A percentile compares a stretch with the other conserved stretches of the same genome.
Conservation (phyloP, 108 stramenopile species). For the Nitzschia inconspicua region DNA sequence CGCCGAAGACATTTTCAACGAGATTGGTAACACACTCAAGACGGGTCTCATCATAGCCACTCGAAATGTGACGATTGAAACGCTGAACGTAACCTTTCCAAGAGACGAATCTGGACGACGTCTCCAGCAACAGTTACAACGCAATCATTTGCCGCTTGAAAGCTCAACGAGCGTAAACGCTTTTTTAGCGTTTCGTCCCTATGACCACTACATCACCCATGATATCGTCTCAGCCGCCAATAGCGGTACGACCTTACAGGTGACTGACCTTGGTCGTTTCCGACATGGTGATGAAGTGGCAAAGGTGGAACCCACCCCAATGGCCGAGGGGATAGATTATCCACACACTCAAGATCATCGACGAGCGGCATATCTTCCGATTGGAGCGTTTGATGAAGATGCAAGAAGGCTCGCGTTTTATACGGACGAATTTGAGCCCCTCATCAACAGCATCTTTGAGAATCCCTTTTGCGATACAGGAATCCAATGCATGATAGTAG, state of each 20-base stretch:
- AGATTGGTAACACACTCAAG: slow-evolving; percentile 46
- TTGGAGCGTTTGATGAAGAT: neutral
- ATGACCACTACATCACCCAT: no score
- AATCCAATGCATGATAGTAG: slow-evolving; percentile 21
- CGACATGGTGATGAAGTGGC: no score
- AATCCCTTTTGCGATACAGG: slow-evolving; percentile 13
- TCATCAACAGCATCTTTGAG: slow-evolving; percentile 39
- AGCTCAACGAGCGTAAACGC: no score
- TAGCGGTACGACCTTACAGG: no score
- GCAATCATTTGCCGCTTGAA: no score
- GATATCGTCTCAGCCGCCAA: no score
- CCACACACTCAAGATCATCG: no score
- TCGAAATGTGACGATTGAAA: slow-evolving; percentile 27
- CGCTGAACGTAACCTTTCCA: slow-evolving; percentile 51
- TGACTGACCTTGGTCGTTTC: no score
- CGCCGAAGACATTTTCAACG: slow-evolving; percentile 46
- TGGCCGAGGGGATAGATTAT: no score
- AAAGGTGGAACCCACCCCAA: no score
- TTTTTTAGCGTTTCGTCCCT: no score
- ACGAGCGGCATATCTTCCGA: neutral
- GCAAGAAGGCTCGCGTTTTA: slow-evolving; percentile 40
- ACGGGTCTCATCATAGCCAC: slow-evolving; percentile 49
- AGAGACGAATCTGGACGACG: neutral
- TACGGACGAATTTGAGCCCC: slow-evolving; percentile 35
- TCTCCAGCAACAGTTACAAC: neutral